Percentiles rank a stretch among this genome's conserved stretches.
Evolutionary conservation across 805 yeast species (phyloP).

Genomic region (Ogataea parapolymorpha): DNA sequence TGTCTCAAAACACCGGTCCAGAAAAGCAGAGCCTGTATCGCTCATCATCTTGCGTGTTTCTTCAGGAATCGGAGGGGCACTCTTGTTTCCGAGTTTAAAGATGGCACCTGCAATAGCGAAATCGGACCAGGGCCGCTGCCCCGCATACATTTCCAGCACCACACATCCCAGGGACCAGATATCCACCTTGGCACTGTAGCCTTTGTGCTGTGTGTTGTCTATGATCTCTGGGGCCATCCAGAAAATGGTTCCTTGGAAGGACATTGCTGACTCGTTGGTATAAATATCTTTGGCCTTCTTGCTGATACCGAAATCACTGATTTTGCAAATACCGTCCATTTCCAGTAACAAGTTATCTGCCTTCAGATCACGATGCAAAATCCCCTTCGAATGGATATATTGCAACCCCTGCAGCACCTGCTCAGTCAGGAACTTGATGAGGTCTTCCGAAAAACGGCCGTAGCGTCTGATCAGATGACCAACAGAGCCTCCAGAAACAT

Average conservation of each 20-base stretch:
- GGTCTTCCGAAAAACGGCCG: constrained; percentile 79
- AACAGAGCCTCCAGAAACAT: constrained; percentile 97
- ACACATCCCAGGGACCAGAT: constrained; percentile 99
- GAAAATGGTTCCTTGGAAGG: constrained; percentile 90
- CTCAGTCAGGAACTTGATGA: constrained; percentile 67
- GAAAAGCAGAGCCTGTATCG: constrained; percentile 61
- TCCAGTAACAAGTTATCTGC: constrained; percentile 90
- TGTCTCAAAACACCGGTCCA: constrained; percentile 69
- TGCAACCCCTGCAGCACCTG: constrained; percentile 84
- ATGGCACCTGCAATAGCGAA: constrained; percentile 94
- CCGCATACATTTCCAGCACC: constrained; percentile 96
- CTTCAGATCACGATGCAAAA: constrained; percentile 89
- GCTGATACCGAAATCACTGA: constrained; percentile 95
- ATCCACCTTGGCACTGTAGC: constrained; percentile 96
- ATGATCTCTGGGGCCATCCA: constrained; percentile 99
- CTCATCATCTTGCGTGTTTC: constrained; percentile 69
- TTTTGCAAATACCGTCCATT: constrained; percentile 89
- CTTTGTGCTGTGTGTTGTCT: constrained; percentile 78
- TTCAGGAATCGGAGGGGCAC: constrained; percentile 96
- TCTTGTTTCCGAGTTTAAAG: constrained; percentile 79
- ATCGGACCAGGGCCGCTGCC: constrained; percentile 96
- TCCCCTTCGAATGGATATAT: constrained; percentile 85
- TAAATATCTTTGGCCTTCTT: constrained; percentile 82
- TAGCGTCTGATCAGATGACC: constrained; percentile 78
- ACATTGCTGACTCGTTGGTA: constrained; percentile 89